Evolutionary conservation across 768 basidiomycete species (phyloP).

Genomic region (Boletus sp.): DNA sequence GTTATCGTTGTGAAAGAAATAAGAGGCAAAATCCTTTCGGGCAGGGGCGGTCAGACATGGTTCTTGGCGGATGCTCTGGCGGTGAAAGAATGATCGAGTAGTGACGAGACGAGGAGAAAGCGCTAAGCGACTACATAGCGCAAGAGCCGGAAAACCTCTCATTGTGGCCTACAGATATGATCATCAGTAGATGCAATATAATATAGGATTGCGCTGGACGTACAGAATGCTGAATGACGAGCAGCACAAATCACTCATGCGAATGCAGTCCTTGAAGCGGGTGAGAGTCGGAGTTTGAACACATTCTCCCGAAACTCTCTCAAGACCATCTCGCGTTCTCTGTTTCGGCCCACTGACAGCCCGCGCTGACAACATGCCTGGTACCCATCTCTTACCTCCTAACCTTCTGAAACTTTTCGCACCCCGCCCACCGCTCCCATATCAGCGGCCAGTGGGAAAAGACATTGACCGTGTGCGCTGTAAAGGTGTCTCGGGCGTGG

Average conservation of each 20-base stretch:
- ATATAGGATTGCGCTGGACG: background rate
- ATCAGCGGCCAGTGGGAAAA: constrained; percentile 77
- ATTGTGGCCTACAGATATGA: constrained; percentile 12
- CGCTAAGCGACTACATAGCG: constrained; percentile 13
- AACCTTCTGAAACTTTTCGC: constrained; percentile 97
- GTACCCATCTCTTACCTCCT: constrained; percentile 88
- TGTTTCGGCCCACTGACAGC: background rate
- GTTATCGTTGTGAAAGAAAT: constrained; percentile 61
- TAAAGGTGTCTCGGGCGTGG: constrained; percentile 79
- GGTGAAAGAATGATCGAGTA: constrained; percentile 9
- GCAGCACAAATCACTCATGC: background rate
- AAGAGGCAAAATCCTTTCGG: constrained; percentile 43
- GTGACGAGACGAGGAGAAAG: constrained; percentile 7
- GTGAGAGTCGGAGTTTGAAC: constrained; percentile 31
- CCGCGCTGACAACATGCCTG: constrained; percentile 40
- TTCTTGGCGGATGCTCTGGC: background rate
- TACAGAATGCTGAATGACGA: background rate
- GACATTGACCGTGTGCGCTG: constrained; percentile 71
- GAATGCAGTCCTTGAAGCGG: constrained; percentile 7
- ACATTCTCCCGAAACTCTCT: constrained; percentile 8
- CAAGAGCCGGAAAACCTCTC: constrained; percentile 8
- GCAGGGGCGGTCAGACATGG: constrained; percentile 3
- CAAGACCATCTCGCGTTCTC: constrained; percentile 6
- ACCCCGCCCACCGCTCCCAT: constrained; percentile 87
- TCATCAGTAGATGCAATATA: background rate